phyloP scores from a whole-genome alignment of 495 filamentous ascomycete genomes.

The Aspergillus wentii region DNA sequence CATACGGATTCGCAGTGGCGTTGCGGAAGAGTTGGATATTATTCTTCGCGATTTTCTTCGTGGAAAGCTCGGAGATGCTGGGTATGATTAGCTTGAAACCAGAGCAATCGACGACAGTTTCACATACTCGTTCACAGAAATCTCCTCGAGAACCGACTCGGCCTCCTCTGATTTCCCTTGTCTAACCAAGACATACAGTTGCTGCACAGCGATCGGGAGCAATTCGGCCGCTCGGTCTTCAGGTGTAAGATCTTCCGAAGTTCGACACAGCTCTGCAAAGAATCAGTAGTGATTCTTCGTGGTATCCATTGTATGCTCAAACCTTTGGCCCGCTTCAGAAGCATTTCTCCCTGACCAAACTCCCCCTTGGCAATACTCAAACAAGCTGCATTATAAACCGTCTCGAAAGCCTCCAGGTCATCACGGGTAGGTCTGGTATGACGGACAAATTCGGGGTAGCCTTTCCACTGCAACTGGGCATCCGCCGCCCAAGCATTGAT shows the following conservation, averaged over 20 bases:
- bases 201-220: slow-evolving; percentile 80
- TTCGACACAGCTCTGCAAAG: slow-evolving; percentile 70
- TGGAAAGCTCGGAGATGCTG: slow-evolving; percentile 75
- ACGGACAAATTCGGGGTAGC: slow-evolving; percentile 47
- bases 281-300: slow-evolving; percentile 9
- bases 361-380: slow-evolving; percentile 76
- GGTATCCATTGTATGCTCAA: slow-evolving; percentile 8
- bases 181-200: slow-evolving; percentile 70
- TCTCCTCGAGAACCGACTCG: slow-evolving; percentile 55
- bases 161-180: slow-evolving; percentile 75
- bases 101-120: background rate
- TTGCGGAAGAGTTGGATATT: slow-evolving; percentile 63
- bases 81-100: slow-evolving; percentile 2
- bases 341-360: slow-evolving; percentile 64
- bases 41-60: slow-evolving; percentile 70
- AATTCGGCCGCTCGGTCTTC: slow-evolving; percentile 82
- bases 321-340: slow-evolving; percentile 79
- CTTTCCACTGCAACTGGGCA: slow-evolving; percentile 85
- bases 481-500: slow-evolving; percentile 80
- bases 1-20: slow-evolving; percentile 65
- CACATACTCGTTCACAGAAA: slow-evolving; percentile 62
- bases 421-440: slow-evolving; percentile 59
- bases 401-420: slow-evolving; percentile 89
- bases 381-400: slow-evolving; percentile 89
- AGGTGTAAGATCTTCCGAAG: slow-evolving; percentile 73